These are phyloP conservation scores for Starmerella scarabaei DNA, from an alignment of 805 yeast genomes.

Conservation along the genomic window DNA sequence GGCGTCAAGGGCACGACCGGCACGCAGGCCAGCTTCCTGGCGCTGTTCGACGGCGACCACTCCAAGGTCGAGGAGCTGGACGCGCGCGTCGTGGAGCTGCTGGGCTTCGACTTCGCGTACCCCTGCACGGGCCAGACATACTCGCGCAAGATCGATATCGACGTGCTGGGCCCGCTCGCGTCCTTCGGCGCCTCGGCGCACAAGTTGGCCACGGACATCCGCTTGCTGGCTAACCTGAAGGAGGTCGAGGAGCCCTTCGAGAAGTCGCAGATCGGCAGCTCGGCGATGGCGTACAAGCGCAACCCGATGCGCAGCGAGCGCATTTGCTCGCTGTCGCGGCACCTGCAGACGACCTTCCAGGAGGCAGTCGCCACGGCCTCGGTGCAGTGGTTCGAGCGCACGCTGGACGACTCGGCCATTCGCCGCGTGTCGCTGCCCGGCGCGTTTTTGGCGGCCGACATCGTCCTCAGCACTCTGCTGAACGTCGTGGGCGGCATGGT, in stretches of 20 bases:
- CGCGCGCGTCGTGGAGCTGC: constrained; percentile 77
- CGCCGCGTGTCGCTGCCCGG: constrained; percentile 94
- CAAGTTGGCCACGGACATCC: constrained; percentile 93
- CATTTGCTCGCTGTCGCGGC: constrained; percentile 96
- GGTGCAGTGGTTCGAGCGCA: constrained; percentile 99
- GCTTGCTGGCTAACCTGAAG: constrained; percentile 90
- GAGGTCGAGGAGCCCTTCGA: constrained; percentile 98
- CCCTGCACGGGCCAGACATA: constrained; percentile 99
- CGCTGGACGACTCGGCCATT: constrained; percentile 94
- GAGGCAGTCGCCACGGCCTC: constrained; percentile 95
- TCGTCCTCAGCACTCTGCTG: constrained; percentile 71
- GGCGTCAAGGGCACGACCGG: constrained; percentile 99
- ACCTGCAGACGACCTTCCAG: constrained; percentile 76
- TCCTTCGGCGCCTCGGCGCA: constrained; percentile 94
- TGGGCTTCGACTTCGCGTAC: constrained; percentile 89
- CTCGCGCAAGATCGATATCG: constrained; percentile 94
- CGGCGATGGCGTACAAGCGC: constrained; percentile 99
- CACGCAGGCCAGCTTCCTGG: constrained; percentile 91
- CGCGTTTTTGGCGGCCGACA: constrained; percentile 93
- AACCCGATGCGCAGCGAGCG: constrained; percentile 99
- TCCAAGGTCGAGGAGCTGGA: constrained; percentile 90
- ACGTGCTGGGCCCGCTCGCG: constrained; percentile 79
- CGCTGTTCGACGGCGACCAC: constrained; percentile 92
- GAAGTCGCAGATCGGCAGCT: constrained; percentile 94
- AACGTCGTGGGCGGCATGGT: constrained; percentile 93